A percentile compares a stretch with the other conserved stretches of the same genome.
Evolutionary conservation across 768 basidiomycete genomes (phyloP).

Genomic region (Pisolithus sp.): DNA sequence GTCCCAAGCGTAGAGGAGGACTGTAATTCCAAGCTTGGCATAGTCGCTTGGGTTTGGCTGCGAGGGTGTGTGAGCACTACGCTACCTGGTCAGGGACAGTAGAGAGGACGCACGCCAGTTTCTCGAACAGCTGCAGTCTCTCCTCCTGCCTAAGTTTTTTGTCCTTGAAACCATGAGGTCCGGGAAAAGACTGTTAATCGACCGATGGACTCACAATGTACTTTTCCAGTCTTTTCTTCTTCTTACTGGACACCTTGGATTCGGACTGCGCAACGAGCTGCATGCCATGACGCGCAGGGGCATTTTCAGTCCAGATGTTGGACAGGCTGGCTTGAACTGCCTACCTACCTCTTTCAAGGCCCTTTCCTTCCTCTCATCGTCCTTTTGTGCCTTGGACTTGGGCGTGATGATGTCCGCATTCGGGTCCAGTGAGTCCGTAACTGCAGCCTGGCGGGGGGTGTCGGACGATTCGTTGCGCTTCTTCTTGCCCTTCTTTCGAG

Average conservation of each 20-base stretch:
- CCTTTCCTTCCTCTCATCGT: constrained; percentile 51
- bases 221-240: constrained; percentile 83
- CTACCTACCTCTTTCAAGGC: constrained; percentile 53
- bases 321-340: background rate
- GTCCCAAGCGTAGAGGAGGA: constrained; percentile 84
- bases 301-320: too few relatives aligned
- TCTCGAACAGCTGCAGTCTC: constrained; percentile 66
- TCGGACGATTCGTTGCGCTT: constrained; percentile 21
- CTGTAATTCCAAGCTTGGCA: constrained; percentile 56
- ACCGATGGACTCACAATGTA: constrained; percentile 65
- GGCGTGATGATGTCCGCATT: constrained; percentile 54
- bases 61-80: constrained; percentile 18
- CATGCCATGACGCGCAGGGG: constrained; percentile 1
- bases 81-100: background rate
- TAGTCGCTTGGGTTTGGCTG: constrained; percentile 72
- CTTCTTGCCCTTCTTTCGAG: constrained; percentile 59
- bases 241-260: constrained; percentile 75
- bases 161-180: constrained; percentile 41
- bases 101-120: constrained; percentile 58
- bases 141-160: constrained; percentile 93
- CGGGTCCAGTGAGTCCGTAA: constrained; percentile 35
- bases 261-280: constrained; percentile 43
- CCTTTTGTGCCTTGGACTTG: constrained; percentile 57
- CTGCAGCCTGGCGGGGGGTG: constrained; percentile 1
- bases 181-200: background rate